These are phyloP conservation scores for Dactylonectria estremocensis DNA, from an alignment of 2,329 filamentous ascomycete species.

Conservation along the genomic window DNA sequence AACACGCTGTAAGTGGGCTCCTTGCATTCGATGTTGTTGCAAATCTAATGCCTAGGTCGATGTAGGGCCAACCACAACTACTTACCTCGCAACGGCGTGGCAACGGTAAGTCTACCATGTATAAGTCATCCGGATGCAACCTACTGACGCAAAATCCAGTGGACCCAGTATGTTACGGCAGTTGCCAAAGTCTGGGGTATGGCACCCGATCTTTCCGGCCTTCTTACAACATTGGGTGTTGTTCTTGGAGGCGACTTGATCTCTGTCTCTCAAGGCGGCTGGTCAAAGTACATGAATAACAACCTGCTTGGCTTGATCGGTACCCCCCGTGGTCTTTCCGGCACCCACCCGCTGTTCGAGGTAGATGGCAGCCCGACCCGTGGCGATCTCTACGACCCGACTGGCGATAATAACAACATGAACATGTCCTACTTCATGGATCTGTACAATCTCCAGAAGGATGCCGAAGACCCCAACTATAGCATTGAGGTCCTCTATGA, in stretches of 20 bases:
- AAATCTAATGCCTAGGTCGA: too few species aligned
- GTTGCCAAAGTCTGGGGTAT: constrained; percentile 40
- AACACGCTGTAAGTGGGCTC: too few species aligned
- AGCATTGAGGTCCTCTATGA: constrained; percentile 59
- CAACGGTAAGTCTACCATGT: constrained; percentile 29
- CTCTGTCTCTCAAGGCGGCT: constrained; percentile 43
- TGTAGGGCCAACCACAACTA: constrained; percentile 42
- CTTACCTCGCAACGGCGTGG: constrained; percentile 44
- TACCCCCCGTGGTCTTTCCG: constrained; percentile 62
- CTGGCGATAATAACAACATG: constrained; percentile 65
- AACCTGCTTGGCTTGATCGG: constrained; percentile 60
- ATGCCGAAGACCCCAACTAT: constrained; percentile 52
- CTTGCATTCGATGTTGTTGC: too few species aligned
- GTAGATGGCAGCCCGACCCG: constrained; percentile 67
- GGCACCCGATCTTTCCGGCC: constrained; percentile 28
- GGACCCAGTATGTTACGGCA: constrained; percentile 33
- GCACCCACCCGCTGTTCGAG: constrained; percentile 71
- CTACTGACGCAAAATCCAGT: constrained; percentile 7
- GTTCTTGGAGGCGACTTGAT: constrained; percentile 59
- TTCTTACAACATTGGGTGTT: constrained; percentile 36
- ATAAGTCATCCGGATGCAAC: background rate
- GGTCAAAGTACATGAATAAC: constrained; percentile 58
- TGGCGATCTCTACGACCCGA: constrained; percentile 65
- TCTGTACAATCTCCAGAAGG: constrained; percentile 59
- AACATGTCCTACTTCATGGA: constrained; percentile 67